Conservation (phyloP, 106 monocot genomes). For the Allium cepa region DNA sequence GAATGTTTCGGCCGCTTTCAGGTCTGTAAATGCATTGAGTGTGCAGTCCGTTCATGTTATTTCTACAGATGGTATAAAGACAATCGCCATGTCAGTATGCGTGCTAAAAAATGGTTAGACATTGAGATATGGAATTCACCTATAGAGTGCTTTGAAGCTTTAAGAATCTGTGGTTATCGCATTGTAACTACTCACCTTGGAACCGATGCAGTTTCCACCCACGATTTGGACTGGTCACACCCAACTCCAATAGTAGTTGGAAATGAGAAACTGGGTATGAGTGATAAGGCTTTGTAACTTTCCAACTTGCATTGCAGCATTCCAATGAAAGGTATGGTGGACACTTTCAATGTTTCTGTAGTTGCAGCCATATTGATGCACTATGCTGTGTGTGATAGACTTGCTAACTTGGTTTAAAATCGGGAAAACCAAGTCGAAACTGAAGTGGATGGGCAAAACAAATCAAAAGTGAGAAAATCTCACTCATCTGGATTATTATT, state of each 20-base stretch:
- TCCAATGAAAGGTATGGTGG: too few relatives aligned
- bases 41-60: constrained; percentile 95
- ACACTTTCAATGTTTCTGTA: too few relatives aligned
- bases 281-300: too few relatives aligned
- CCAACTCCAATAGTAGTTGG: constrained; percentile 90
- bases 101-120: constrained; percentile 95
- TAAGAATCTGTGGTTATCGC: constrained; percentile 74
- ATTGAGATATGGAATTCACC: constrained; percentile 85
- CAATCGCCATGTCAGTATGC: constrained; percentile 90
- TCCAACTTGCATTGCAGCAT: too few relatives aligned
- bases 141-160: constrained; percentile 48
- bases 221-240: constrained; percentile 78
- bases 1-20: constrained; percentile 92
- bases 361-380: too few relatives aligned
- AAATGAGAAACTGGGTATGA: too few relatives aligned
- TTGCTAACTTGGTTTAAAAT: too few relatives aligned
- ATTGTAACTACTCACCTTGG: constrained; percentile 71
- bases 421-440: too few relatives aligned
- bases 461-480: too few relatives aligned
- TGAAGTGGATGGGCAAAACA: too few relatives aligned
- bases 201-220: constrained; percentile 46
- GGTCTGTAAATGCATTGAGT: constrained; percentile 94
- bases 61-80: constrained; percentile 51
- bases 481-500: too few relatives aligned
- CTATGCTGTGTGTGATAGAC: too few relatives aligned